A percentile compares a stretch with the other conserved stretches of the same genome.
Evolutionary conservation across 257 asterid genomes (phyloP).

Genomic region (Avicennia marina): DNA sequence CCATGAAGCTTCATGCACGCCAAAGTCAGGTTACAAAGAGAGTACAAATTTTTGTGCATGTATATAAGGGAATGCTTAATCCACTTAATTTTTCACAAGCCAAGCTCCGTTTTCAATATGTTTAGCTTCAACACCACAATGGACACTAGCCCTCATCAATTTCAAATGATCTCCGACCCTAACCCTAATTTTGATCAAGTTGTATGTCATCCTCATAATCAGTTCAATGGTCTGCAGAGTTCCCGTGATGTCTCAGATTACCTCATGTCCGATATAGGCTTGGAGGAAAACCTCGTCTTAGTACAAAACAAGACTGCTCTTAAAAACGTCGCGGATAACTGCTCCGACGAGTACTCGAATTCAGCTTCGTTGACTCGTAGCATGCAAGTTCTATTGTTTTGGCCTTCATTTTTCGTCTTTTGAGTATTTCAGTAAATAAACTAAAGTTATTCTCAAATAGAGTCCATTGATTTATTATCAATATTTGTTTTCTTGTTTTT

Average conservation of each 20-base stretch:
- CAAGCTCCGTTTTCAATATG: not conserved
- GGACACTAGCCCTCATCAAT: constrained; percentile 7
- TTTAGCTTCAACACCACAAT: not conserved
- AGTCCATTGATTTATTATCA: no score
- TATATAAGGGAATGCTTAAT: no score
- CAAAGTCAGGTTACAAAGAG: no score
- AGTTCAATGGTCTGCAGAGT: constrained; percentile 1
- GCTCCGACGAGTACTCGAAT: constrained; percentile 2
- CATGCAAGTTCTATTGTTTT: constrained; percentile 10
- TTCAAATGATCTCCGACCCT: constrained; percentile 10
- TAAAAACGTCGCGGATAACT: not conserved
- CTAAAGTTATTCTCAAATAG: no score
- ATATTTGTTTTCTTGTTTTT: not conserved
- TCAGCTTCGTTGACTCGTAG: not conserved
- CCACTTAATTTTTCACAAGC: constrained; percentile 9
- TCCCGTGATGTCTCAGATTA: constrained; percentile 4
- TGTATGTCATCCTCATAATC: constrained; percentile 2
- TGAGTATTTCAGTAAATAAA: no score
- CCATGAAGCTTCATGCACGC: constrained; percentile 22
- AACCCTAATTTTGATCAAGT: constrained; percentile 17
- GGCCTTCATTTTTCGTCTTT: no score
- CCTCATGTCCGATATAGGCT: constrained; percentile 16
- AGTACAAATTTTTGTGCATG: no score
- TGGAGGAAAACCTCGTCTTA: not conserved
- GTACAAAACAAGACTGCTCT: not conserved